Evolutionary conservation across 495 filamentous ascomycete species (phyloP).

Genomic region (Penicillium chermesinum): DNA sequence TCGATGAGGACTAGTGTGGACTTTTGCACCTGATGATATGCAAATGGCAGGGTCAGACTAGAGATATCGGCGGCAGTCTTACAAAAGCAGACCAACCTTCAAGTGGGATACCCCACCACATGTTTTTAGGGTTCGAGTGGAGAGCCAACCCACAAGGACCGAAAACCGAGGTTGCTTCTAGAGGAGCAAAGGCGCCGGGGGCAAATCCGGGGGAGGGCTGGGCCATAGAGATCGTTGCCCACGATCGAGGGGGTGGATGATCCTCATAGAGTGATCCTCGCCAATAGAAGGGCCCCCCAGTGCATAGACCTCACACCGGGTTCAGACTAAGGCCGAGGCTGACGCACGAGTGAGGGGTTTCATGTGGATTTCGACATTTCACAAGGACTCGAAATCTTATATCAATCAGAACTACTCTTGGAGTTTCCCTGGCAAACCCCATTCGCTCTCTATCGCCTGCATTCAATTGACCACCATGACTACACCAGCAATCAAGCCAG

Average conservation of each 20-base stretch:
- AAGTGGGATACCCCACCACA: not conserved
- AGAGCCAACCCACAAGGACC: not conserved
- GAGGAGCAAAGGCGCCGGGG: not conserved
- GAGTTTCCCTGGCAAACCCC: conserved; percentile 1
- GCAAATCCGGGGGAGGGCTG: conserved; percentile 14
- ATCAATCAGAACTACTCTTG: not conserved
- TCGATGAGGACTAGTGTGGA: no score
- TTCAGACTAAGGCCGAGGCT: conserved; percentile 21
- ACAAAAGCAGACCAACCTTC: not conserved
- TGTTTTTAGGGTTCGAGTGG: not conserved
- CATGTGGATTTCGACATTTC: conserved; percentile 24
- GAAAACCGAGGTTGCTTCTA: conserved; percentile 10
- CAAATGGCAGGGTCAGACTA: no score
- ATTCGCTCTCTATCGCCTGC: not conserved
- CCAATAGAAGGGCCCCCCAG: not conserved
- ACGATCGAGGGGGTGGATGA: conserved; percentile 6
- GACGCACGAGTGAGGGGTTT: conserved; percentile 19
- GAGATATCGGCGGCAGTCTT: no score
- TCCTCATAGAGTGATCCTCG: not conserved
- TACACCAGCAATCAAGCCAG: conserved; percentile 43
- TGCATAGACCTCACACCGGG: conserved; percentile 6
- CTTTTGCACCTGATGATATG: no score
- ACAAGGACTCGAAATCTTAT: not conserved
- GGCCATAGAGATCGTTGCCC: conserved; percentile 9
- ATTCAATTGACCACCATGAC: conserved; percentile 14